Conservation (phyloP, 2,329 filamentous ascomycete genomes). For the Penicillium corylophilum region DNA sequence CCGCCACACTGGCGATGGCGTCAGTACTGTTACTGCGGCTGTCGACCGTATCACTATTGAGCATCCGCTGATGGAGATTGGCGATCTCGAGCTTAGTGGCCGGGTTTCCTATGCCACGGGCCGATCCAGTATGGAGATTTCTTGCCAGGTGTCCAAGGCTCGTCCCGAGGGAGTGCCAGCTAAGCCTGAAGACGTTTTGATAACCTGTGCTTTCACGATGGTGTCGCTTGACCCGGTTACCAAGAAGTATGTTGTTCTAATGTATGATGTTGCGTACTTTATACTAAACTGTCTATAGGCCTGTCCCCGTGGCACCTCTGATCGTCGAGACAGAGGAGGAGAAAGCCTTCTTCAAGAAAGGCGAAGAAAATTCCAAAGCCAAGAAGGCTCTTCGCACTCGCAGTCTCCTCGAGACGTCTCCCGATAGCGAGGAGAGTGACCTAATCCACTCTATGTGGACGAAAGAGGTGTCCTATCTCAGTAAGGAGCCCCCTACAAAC, state of each 20-base stretch:
- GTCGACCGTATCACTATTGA: constrained; percentile 67
- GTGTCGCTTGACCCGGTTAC: constrained; percentile 69
- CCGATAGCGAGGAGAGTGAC: constrained; percentile 68
- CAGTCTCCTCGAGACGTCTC: constrained; percentile 64
- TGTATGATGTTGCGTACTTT: not conserved
- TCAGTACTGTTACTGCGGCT: constrained; percentile 64
- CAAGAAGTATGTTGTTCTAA: constrained; percentile 51
- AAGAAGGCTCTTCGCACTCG: constrained; percentile 63
- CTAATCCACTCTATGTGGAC: constrained; percentile 74
- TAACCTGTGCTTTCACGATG: constrained; percentile 77
- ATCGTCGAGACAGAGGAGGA: constrained; percentile 65
- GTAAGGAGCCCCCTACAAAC: constrained; percentile 33
- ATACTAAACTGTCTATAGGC: constrained; percentile 38
- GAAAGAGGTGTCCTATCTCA: constrained; percentile 63
- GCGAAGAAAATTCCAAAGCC: constrained; percentile 64
- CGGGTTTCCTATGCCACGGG: constrained; percentile 71
- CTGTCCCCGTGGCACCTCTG: constrained; percentile 62
- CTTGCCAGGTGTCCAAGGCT: constrained; percentile 69
- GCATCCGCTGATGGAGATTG: constrained; percentile 72
- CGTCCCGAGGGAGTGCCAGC: constrained; percentile 56
- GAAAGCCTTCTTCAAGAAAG: constrained; percentile 60
- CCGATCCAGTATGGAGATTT: constrained; percentile 71
- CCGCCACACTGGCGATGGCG: constrained; percentile 65
- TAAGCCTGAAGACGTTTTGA: constrained; percentile 61
- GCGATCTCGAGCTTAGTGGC: constrained; percentile 71